Conservation (phyloP, 768 basidiomycete species). For the Pleurotus tuber-regium region DNA sequence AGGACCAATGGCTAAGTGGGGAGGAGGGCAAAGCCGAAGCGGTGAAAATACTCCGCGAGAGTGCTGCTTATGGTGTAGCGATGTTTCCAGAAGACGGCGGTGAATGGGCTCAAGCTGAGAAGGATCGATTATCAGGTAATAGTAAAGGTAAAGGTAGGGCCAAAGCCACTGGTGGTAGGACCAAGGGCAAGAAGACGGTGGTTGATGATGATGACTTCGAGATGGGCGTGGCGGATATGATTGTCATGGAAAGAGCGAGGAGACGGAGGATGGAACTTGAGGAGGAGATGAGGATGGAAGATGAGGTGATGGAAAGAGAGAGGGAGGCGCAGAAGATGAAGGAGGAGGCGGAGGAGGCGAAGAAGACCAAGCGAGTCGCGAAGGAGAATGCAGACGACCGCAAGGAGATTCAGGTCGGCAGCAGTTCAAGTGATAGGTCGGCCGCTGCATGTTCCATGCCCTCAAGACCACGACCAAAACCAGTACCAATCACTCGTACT, state of each 20-base stretch:
- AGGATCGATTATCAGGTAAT: slow-evolving; percentile 12
- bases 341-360: neutral
- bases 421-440: no score
- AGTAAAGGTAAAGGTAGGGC: slow-evolving; percentile 13
- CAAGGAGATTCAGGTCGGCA: neutral
- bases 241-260: slow-evolving; percentile 52
- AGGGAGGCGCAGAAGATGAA: slow-evolving; percentile 10
- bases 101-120: slow-evolving; percentile 28
- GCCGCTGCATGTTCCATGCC: no score
- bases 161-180: neutral
- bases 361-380: neutral
- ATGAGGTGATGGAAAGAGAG: slow-evolving; percentile 18
- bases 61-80: slow-evolving; percentile 78
- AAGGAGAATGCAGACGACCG: neutral
- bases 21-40: slow-evolving; percentile 42
- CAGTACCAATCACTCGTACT: slow-evolving; percentile 20
- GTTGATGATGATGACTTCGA: slow-evolving; percentile 22
- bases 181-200: neutral
- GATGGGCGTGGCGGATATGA: slow-evolving; percentile 45
- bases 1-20: slow-evolving; percentile 56
- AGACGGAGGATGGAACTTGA: slow-evolving; percentile 51
- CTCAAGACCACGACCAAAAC: slow-evolving; percentile 21
- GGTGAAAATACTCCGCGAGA: slow-evolving; percentile 63
- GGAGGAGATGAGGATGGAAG: slow-evolving; percentile 34
- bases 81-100: slow-evolving; percentile 74